Evolutionary conservation across 1,284 basidiomycete species (phyloP), one percentile per base, ranked within the genome.

Genomic region (Coriolopsis trogii): DNA sequence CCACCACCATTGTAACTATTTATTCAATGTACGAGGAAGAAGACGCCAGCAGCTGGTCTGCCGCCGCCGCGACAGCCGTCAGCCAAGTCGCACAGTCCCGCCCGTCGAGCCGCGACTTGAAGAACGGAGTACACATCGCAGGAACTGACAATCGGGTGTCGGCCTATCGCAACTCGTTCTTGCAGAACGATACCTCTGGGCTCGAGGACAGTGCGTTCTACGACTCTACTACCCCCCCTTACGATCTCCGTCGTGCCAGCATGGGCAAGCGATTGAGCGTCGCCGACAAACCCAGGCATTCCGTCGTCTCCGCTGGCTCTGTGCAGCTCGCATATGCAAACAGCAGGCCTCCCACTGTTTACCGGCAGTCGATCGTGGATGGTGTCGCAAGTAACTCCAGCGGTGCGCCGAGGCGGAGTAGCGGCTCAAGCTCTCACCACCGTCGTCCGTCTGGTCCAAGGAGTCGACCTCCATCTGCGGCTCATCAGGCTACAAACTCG

Each of bases 21-120:
- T 91, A 89, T 67, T 89, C 85, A 43, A 91, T 90, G 88, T 91
- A 90, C 51, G 64, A n/a, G n/a, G n/a, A 66, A 45, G 61, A 72
- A 61, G 62, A 70, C 63, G 71, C 60, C 64, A 71, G 66, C 53
- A 73, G 70, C 75, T 73, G 71, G 74, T 67, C 71, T 69, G 63
- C 70, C 61, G 58, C 63, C 50, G 60, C 55, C 50, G 45, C 56
- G 37, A 64, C 69, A 24, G 65, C 63, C 50, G 66, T 66, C 46
- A 72, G 63, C 56, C 61, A 62, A 42, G 53, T 43, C 43, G 39
- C 48, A n/a, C 49, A 56, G 39, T 53, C 57, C 16, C 53, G 54
- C 16, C 55, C 54, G 6, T 31, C 33, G 38, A 56, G 51, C 43
- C 56, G 55, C 36, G 56, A 46, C 21, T 59, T 58, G 39, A 67